Base-by-base conservation (phyloP, 345 rosid genomes). In the Eucalyptus polybractea region DNA sequence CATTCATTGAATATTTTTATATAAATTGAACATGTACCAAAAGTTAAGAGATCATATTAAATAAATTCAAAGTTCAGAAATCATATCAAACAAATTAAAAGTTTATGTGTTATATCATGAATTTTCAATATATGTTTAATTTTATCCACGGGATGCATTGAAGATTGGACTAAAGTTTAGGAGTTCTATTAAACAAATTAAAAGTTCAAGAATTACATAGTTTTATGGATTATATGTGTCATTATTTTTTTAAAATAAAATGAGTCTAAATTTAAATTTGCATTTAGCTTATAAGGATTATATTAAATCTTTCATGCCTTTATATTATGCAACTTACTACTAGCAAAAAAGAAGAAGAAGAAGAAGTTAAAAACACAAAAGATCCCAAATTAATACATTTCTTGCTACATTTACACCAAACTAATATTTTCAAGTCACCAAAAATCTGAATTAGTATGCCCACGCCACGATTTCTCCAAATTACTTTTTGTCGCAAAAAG, bases 401-500 rank as follows among this genome's bases (percentile, higher is more conserved):
- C 0, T 0, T 33, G 42, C 7, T 10, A 19, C 7, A 17, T 72
- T 17, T 33, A 33, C 3, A 17, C 2, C 13, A 72, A 72, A 17
- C 3, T 17, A 29, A 62, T 62, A 22, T 56, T 27, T 27, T 62
- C 31, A 62, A 29, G 31, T 69, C 24, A 8, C 24, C 5, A 69
- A 29, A 62, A 62, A 12, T 62, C 16, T 7, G n/a, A 62, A 62
- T 27, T 12, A 12, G 14, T 62, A 62, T 29, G 14, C 15, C 7
- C 2, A 0, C 2, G 3, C 15, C 69, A 22, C 2, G 6, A 22
- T 25, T 56, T 9, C 62, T 65, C 37, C 40, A 65, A 65, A 62
- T 13, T 65, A 65, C 16, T 7, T n/a, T 4, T 65, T n/a, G 1
- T 67, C 2, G 1, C 40, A 67, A 67, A 4, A 67, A 7, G 2